phyloP scores from a whole-genome alignment of 202 grass and related monocot genomes.

The Panicum hallii region DNA sequence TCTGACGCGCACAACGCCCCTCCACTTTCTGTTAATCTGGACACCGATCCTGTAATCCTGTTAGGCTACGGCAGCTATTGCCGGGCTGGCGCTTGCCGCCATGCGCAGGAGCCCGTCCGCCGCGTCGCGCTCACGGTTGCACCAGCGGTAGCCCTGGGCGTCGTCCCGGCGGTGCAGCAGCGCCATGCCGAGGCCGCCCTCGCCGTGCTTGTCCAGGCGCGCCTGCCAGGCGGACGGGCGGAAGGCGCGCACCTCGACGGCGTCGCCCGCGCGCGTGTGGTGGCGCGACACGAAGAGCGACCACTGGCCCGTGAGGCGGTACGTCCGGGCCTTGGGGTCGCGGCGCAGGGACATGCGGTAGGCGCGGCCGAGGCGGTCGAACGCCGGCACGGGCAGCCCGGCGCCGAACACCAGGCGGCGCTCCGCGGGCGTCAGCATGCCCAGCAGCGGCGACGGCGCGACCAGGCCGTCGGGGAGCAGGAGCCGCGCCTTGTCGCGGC shows the following conservation, averaged over 20 bases:
- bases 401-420: conserved; percentile 24
- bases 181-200: conserved; percentile 47
- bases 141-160: conserved; percentile 26
- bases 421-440: conserved; percentile 55
- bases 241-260: conserved; percentile 51
- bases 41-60: not conserved
- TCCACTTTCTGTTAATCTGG: not conserved
- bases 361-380: conserved; percentile 36
- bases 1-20: no score
- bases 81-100: not conserved
- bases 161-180: conserved; percentile 27
- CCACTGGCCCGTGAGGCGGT: conserved; percentile 44
- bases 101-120: conserved; percentile 39
- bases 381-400: conserved; percentile 32
- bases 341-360: conserved; percentile 55
- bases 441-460: conserved; percentile 45
- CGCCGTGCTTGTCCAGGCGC: conserved; percentile 30
- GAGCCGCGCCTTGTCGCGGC: conserved; percentile 39
- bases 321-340: conserved; percentile 16
- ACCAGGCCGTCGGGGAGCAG: conserved; percentile 29
- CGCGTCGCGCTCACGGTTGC: conserved; percentile 41
- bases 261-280: conserved; percentile 41
- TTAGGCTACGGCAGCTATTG: not conserved
- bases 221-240: conserved; percentile 44
- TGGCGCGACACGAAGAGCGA: conserved; percentile 46